Evolutionary conservation across 2,329 filamentous ascomycete species (phyloP), one percentile per base, ranked within the genome.

Genomic region (Fusarium incarnatum): DNA sequence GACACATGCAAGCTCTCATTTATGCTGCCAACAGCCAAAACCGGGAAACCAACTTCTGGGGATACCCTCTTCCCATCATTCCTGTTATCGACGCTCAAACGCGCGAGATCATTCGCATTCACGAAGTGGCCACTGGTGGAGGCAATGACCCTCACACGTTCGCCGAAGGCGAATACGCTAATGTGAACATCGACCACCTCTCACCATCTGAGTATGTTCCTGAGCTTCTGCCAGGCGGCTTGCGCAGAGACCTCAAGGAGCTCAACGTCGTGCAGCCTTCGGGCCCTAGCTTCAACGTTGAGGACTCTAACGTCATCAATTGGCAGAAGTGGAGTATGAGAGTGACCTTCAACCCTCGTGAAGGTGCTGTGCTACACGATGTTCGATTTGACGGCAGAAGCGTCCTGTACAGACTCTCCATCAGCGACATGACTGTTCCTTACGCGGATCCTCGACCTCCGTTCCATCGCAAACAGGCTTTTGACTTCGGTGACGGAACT

Each of bases 311-410:
- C 61, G 70, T 79, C 3, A 75, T 88, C 1, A 73, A 82, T 48
- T 90, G 88, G 88, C 86, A 90, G 76, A 89, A 91, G 75, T 92
- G 90, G 90, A 83, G 85, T 2, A 88, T 94, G 79, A 82, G 90
- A 28, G 86, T 94, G 8, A 86, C 86, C 9, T 93, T 91, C 81
- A 92, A 91, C 81, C 85, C 87, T 32, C 84, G 91, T 5, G 91
- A 93, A 77, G 91, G 91, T 30, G 85, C 88, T 13, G 89, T 90
- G 4, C 82, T 94, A 1, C 90, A 93, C 72, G 88, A 93, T 71
- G 79, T 94, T 8, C 84, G 85, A 55, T 93, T 91, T 67, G 89
- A 91, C 68, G 87, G 86, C 13, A 84, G 89, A 28, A 87, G 84
- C 55, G 80, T 93, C 20, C 83, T 92, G 72, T 90, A 92, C 78